Evolutionary conservation across 345 rosid genomes (phyloP).

Genomic region (Arabis hirsuta): DNA sequence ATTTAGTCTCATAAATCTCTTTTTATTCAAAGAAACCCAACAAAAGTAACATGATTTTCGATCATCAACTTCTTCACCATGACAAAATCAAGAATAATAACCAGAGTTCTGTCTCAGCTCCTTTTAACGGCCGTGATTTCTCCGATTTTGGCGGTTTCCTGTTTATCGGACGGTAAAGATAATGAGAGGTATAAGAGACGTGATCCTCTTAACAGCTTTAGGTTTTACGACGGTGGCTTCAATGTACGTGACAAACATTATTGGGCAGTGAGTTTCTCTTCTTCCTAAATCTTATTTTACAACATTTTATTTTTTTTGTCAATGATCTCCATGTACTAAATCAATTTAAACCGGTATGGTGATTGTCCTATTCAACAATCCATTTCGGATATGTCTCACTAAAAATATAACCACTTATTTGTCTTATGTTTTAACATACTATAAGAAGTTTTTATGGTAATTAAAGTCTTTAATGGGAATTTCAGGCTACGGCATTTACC

Average conservation of each 20-base stretch:
- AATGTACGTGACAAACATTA: constrained; percentile 66
- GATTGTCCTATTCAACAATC: too few species aligned
- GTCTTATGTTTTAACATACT: background rate
- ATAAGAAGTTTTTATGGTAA: background rate
- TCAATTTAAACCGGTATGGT: too few species aligned
- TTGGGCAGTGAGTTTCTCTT: constrained; percentile 63
- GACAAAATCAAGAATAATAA: constrained; percentile 35
- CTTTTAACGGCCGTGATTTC: constrained; percentile 44
- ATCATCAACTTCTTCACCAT: constrained; percentile 27
- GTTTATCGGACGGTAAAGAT: constrained; percentile 37
- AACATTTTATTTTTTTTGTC: too few species aligned
- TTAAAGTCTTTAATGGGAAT: constrained; percentile 24
- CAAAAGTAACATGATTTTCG: constrained; percentile 25
- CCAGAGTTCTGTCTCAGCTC: constrained; percentile 43
- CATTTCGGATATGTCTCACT: too few species aligned
- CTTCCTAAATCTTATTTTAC: constrained; percentile 4
- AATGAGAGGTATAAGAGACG: constrained; percentile 45
- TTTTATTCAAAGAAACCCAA: constrained; percentile 4
- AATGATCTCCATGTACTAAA: too few species aligned
- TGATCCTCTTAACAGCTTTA: constrained; percentile 64
- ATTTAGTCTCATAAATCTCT: constrained; percentile 14
- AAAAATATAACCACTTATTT: too few species aligned
- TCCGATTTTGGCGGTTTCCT: constrained; percentile 29
- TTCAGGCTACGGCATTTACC: constrained; percentile 82
- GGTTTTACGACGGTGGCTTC: constrained; percentile 56